A percentile compares a stretch with the other conserved stretches of the same genome.
phyloP scores from a whole-genome alignment of 768 basidiomycete genomes.

The Panellus pusillus region DNA sequence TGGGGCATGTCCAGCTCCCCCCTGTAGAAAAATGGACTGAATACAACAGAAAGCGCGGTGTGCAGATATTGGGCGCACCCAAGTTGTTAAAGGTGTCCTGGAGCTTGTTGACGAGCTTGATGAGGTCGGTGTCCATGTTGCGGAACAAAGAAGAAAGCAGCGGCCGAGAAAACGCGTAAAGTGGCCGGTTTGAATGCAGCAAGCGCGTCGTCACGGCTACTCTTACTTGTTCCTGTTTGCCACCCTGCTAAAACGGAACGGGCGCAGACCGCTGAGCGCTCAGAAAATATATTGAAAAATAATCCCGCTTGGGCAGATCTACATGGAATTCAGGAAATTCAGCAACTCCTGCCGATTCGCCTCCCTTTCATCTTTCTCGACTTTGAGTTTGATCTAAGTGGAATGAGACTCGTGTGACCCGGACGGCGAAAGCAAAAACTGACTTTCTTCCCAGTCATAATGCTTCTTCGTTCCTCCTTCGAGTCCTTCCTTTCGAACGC shows the following conservation, averaged over 20 bases:
- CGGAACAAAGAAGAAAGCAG: conserved; percentile 2
- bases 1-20: conserved; percentile 94
- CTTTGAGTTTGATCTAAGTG: conserved; percentile 59
- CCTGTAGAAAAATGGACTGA: conserved; percentile 43
- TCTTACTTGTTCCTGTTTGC: conserved; percentile 1
- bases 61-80: conserved; percentile 48
- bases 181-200: neutral
- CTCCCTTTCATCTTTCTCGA: conserved; percentile 61
- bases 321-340: conserved; percentile 57
- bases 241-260: no score
- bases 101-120: conserved; percentile 91
- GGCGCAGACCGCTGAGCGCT: neutral
- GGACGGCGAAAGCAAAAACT: neutral
- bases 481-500: conserved; percentile 32
- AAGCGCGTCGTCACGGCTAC: conserved; percentile 22
- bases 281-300: neutral
- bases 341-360: conserved; percentile 54
- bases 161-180: conserved; percentile 15
- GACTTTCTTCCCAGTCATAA: conserved; percentile 65
- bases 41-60: conserved; percentile 11
- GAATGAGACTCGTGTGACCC: conserved; percentile 1
- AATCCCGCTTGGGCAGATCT: neutral
- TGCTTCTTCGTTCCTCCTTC: conserved; percentile 51
- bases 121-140: conserved; percentile 90
- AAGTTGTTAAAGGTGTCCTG: conserved; percentile 91